Percentiles rank a stretch among this genome's conserved stretches.
These are phyloP conservation scores for Persicaria maculosa DNA, from an alignment of 148 eudicot genomes.

Conservation along the genomic window DNA sequence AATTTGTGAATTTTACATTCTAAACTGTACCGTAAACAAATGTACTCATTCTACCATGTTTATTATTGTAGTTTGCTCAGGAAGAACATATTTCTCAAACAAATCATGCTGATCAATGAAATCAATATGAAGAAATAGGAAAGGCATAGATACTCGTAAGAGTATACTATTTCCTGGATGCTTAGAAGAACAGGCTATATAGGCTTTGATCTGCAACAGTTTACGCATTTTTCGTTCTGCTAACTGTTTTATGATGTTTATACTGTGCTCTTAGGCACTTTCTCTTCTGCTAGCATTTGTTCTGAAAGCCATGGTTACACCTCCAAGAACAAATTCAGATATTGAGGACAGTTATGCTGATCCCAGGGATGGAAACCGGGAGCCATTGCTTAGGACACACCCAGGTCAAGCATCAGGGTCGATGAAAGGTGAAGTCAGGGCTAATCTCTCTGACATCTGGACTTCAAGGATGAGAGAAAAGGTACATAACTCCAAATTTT, in stretches of 20 bases:
- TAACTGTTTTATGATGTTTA: constrained; percentile 1
- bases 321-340: constrained; percentile 34
- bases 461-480: constrained; percentile 62
- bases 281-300: constrained; percentile 53
- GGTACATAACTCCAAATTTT: constrained; percentile 26
- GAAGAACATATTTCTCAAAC: neutral
- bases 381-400: constrained; percentile 51
- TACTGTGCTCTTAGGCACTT: constrained; percentile 35
- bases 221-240: neutral
- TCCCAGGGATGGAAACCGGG: constrained; percentile 34
- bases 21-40: neutral
- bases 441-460: constrained; percentile 46
- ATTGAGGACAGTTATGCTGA: constrained; percentile 39
- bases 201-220: neutral
- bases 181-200: neutral
- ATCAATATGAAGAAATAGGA: neutral
- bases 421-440: constrained; percentile 32
- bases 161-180: neutral
- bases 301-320: constrained; percentile 53
- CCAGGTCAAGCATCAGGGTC: constrained; percentile 40
- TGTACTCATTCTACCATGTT: neutral
- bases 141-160: neutral
- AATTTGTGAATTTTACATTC: neutral
- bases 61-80: neutral
- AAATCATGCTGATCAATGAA: neutral